phyloP scores from a whole-genome alignment of 2,329 filamentous ascomycete genomes.

The Teratosphaeria epicoccoides region DNA sequence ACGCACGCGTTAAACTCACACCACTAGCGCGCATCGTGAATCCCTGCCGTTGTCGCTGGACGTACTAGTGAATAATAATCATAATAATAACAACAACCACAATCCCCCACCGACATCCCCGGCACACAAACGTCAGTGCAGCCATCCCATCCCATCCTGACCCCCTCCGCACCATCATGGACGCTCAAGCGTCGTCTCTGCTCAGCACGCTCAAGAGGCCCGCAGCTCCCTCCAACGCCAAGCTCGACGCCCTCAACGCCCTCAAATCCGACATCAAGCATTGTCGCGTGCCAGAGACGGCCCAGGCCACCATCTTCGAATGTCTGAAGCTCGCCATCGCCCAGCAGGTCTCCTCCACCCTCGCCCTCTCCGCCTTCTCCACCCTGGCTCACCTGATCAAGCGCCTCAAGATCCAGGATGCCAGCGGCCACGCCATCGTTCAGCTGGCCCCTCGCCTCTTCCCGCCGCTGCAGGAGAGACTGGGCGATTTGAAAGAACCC shows the following conservation, averaged over 20 bases:
- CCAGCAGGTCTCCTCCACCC: conserved; percentile 60
- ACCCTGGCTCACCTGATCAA: conserved; percentile 81
- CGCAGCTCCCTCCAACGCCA: conserved; percentile 58
- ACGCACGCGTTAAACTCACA: no score
- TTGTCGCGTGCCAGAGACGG: conserved; percentile 69
- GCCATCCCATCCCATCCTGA: background rate
- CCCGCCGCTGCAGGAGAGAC: conserved; percentile 66
- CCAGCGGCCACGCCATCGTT: conserved; percentile 48
- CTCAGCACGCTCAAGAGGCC: conserved; percentile 47
- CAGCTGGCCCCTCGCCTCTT: conserved; percentile 58
- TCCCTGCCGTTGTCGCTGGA: no score
- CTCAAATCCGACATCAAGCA: conserved; percentile 89
- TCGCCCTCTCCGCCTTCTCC: conserved; percentile 76
- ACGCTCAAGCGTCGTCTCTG: conserved; percentile 45
- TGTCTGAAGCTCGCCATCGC: conserved; percentile 64
- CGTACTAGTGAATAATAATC: no score
- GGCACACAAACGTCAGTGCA: no score
- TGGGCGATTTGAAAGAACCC: conserved; percentile 83
- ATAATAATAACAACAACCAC: no score
- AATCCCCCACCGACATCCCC: no score
- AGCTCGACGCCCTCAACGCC: conserved; percentile 59
- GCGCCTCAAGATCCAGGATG: conserved; percentile 73
- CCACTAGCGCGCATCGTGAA: no score
- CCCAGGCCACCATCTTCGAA: conserved; percentile 67
- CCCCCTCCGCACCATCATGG: conserved; percentile 33